A percentile compares a stretch with the other conserved stretches of the same genome.
Conservation (phyloP, 2,329 filamentous ascomycete genomes). For the Cladobotryum mycophilum region DNA sequence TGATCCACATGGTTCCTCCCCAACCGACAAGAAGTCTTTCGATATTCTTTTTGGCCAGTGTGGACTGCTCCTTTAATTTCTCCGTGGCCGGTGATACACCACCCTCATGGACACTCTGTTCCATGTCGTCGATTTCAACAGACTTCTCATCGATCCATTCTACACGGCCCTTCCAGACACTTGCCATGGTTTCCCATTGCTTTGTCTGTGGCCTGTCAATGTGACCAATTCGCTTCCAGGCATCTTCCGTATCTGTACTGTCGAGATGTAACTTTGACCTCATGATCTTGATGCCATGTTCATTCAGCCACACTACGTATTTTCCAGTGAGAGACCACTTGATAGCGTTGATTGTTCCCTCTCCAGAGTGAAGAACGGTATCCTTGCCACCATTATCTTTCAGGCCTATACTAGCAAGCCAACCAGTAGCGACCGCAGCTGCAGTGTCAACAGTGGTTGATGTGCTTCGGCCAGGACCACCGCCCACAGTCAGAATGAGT, state of each 20-base stretch:
- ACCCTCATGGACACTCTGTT: constrained; percentile 33
- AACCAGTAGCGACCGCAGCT: constrained; percentile 76
- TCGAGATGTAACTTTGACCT: constrained; percentile 79
- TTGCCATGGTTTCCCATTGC: constrained; percentile 93
- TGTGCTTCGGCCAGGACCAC: constrained; percentile 72
- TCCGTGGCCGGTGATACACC: constrained; percentile 39
- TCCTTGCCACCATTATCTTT: constrained; percentile 69
- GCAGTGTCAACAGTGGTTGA: constrained; percentile 83
- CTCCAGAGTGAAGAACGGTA: constrained; percentile 80
- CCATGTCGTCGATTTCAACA: constrained; percentile 63
- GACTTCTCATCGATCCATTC: constrained; percentile 89
- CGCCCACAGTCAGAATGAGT: constrained; percentile 78
- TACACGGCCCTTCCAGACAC: constrained; percentile 84
- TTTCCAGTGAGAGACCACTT: constrained; percentile 92
- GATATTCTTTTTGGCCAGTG: constrained; percentile 41
- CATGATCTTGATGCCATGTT: constrained; percentile 98
- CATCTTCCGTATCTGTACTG: constrained; percentile 66
- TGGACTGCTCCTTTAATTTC: constrained; percentile 43
- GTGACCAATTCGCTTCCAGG: constrained; percentile 93
- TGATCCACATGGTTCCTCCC: constrained; percentile 94
- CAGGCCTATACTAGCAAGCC: constrained; percentile 83
- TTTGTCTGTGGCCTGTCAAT: constrained; percentile 80
- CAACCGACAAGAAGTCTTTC: constrained; percentile 90
- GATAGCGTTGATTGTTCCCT: constrained; percentile 84
- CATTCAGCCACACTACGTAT: constrained; percentile 92